Percentiles rank a stretch among this genome's conserved stretches.
Evolutionary conservation across 306 rosid genomes (phyloP).

Genomic region (Malus sylvestris): DNA sequence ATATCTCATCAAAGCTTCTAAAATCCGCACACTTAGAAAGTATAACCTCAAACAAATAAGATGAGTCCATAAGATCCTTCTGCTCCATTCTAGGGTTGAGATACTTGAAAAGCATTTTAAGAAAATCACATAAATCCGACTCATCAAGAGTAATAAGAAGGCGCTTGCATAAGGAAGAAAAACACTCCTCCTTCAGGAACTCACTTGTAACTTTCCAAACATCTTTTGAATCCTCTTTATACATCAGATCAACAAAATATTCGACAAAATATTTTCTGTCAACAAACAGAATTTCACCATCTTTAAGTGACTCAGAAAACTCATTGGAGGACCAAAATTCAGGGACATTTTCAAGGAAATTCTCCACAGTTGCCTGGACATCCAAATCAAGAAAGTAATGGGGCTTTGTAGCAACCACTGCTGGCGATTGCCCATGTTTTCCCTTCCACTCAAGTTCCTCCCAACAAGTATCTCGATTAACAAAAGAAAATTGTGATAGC

Average conservation of each 20-base stretch:
- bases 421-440: slow-evolving; percentile 95
- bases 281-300: slow-evolving; percentile 64
- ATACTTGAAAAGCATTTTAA: slow-evolving; percentile 42
- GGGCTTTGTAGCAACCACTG: slow-evolving; percentile 93
- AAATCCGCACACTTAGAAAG: slow-evolving; percentile 45
- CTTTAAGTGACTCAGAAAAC: slow-evolving; percentile 69
- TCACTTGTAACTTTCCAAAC: slow-evolving; percentile 59
- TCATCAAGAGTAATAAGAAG: slow-evolving; percentile 79
- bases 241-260: slow-evolving; percentile 63
- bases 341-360: slow-evolving; percentile 75
- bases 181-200: slow-evolving; percentile 59
- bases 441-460: slow-evolving; percentile 98
- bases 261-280: slow-evolving; percentile 57
- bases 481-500: slow-evolving; percentile 71
- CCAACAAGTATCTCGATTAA: slow-evolving; percentile 83
- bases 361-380: slow-evolving; percentile 56
- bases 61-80: slow-evolving; percentile 30
- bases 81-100: slow-evolving; percentile 39
- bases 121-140: slow-evolving; percentile 47
- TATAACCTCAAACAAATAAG: slow-evolving; percentile 53
- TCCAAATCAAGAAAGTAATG: slow-evolving; percentile 90
- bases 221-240: slow-evolving; percentile 50
- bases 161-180: slow-evolving; percentile 64
- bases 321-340: slow-evolving; percentile 88
- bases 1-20: slow-evolving; percentile 55